These are phyloP conservation scores for Lasiodiplodia theobromae DNA, from an alignment of 2,329 filamentous ascomycete species.

Conservation along the genomic window DNA sequence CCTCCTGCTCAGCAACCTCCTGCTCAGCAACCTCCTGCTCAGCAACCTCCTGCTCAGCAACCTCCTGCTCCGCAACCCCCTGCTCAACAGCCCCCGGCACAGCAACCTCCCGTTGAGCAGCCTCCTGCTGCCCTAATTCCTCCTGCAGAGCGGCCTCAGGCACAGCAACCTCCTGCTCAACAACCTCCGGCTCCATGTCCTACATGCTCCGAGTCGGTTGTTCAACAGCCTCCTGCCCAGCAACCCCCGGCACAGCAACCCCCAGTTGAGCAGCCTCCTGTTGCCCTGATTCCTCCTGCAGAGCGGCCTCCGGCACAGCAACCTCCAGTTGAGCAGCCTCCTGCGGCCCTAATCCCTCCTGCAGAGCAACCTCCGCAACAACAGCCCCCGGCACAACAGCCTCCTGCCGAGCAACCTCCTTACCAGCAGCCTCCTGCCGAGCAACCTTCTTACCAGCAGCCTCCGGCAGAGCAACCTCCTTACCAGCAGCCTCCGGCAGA, in stretches of 20 bases:
- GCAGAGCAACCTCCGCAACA: background rate
- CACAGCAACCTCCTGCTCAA: background rate
- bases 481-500: background rate
- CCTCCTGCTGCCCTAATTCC: background rate
- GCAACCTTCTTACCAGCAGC: background rate
- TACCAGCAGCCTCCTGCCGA: background rate
- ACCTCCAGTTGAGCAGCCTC: background rate
- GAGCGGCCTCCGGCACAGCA: background rate
- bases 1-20: no score
- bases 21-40: background rate
- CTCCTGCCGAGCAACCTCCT: background rate
- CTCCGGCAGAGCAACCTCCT: background rate
- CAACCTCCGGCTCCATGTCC: background rate
- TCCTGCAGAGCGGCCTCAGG: no score
- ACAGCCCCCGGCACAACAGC: background rate
- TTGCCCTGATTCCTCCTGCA: background rate
- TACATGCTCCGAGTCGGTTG: no score
- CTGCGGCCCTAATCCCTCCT: background rate
- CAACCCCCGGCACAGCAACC: background rate
- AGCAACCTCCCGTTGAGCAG: background rate
- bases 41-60: background rate
- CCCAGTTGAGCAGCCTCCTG: background rate
- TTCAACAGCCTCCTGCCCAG: background rate
- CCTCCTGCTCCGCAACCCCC: background rate
- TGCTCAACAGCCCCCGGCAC: no score